A percentile compares a stretch with the other conserved stretches of the same genome.
Conservation (phyloP, 208 protist species). For the Leishmania amazonensis region DNA sequence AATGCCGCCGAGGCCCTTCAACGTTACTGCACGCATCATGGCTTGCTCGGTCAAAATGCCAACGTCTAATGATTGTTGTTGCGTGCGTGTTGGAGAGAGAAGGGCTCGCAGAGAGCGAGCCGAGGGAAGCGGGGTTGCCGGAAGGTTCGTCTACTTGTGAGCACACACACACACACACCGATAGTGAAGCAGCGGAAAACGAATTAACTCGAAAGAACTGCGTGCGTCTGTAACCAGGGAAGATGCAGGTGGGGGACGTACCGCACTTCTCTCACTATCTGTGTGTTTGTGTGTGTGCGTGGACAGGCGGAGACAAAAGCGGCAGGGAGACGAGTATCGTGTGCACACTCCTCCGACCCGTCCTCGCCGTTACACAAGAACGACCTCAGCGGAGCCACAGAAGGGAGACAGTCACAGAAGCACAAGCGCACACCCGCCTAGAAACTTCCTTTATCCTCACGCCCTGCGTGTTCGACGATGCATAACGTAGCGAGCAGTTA, state of each 20-base stretch:
- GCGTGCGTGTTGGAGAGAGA: neutral
- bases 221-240: neutral
- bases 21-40: conserved; percentile 71
- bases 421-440: neutral
- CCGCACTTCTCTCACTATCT: neutral
- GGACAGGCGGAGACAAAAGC: neutral
- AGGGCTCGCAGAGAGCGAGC: neutral
- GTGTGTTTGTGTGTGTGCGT: neutral
- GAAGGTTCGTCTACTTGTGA: neutral
- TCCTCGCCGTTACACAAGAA: no score
- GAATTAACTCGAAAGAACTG: neutral
- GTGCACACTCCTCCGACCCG: no score
- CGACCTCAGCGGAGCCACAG: no score
- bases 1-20: conserved; percentile 65
- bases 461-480: neutral
- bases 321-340: no score
- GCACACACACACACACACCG: neutral
- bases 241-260: neutral
- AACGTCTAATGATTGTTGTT: neutral
- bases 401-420: neutral
- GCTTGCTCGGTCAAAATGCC: neutral
- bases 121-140: neutral
- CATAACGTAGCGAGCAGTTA: neutral
- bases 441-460: neutral
- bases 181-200: neutral